These are phyloP conservation scores for Acaromyces ingoldii DNA, from an alignment of 1,284 basidiomycete genomes.

Conservation along the genomic window DNA sequence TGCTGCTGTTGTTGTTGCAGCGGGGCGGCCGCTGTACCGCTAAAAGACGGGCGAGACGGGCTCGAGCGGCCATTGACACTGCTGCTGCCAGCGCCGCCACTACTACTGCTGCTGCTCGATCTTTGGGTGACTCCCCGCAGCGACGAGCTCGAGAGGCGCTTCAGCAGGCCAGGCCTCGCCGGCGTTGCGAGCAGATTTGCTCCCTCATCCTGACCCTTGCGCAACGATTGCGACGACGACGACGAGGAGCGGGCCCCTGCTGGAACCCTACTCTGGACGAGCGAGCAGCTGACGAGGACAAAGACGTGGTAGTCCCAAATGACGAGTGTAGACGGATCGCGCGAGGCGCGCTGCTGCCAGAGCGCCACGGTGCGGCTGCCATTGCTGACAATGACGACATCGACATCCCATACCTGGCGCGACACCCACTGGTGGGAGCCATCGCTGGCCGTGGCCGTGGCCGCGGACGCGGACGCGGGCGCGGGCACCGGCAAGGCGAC, in stretches of 20 bases:
- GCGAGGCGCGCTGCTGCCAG: constrained; percentile 23
- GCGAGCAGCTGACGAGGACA: constrained; percentile 14
- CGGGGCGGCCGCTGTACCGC: not conserved
- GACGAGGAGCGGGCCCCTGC: not conserved
- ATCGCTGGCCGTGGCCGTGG: not conserved
- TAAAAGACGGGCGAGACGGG: not conserved
- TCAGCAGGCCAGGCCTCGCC: not conserved
- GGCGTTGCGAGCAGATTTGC: not conserved
- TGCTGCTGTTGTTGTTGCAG: too few relatives aligned
- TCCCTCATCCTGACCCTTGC: not conserved
- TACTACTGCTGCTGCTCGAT: not conserved
- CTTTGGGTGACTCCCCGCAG: not conserved
- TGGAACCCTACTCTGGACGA: not conserved
- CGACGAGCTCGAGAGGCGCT: not conserved
- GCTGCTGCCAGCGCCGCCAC: not conserved
- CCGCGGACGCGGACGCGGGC: too few relatives aligned
- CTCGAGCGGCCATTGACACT: not conserved
- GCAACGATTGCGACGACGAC: not conserved
- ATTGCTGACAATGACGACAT: constrained; percentile 29
- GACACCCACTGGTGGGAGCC: too few relatives aligned
- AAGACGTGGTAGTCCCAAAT: constrained; percentile 44
- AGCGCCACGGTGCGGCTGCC: constrained; percentile 15
- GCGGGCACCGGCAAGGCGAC: too few relatives aligned
- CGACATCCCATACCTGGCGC: constrained; percentile 19
- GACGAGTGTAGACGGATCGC: constrained; percentile 13